Percentiles rank a stretch among this genome's conserved stretches.
phyloP scores from a whole-genome alignment of 2,329 filamentous ascomycete species.

The Neonectria coccinea region DNA sequence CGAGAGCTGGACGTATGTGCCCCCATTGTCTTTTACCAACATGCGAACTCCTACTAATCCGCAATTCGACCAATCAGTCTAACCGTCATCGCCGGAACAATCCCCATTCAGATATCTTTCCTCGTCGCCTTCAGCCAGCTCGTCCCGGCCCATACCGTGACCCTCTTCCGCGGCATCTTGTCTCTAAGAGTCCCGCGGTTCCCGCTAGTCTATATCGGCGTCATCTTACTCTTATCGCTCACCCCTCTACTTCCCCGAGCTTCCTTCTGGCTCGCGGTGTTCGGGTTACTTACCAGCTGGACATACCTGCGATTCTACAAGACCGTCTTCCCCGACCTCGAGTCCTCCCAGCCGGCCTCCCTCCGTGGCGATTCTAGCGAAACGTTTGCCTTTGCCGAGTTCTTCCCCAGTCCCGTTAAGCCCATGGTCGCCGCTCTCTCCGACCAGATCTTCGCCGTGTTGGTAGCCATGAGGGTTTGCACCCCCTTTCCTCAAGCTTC shows the following conservation, averaged over 20 bases:
- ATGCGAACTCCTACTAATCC: conserved; percentile 12
- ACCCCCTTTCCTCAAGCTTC: conserved; percentile 86
- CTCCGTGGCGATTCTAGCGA: conserved; percentile 94
- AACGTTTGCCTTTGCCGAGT: conserved; percentile 94
- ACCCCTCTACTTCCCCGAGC: conserved; percentile 74
- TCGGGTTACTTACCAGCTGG: conserved; percentile 90
- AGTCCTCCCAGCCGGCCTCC: conserved; percentile 68
- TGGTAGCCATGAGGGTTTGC: conserved; percentile 83
- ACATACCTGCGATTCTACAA: conserved; percentile 98
- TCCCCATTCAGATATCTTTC: conserved; percentile 91
- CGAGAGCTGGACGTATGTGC: conserved; percentile 75
- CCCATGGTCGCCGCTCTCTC: conserved; percentile 80
- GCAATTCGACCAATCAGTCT: conserved; percentile 60
- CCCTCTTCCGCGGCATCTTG: conserved; percentile 87
- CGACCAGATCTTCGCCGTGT: conserved; percentile 73
- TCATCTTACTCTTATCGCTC: conserved; percentile 73
- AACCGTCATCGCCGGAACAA: conserved; percentile 87
- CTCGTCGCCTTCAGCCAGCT: conserved; percentile 98
- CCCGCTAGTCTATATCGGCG: conserved; percentile 78
- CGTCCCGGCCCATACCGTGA: conserved; percentile 95
- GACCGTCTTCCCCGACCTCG: conserved; percentile 75
- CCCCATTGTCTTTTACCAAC: conserved; percentile 10
- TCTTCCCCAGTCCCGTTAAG: conserved; percentile 89
- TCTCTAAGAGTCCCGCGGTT: conserved; percentile 86
- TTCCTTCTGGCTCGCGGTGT: conserved; percentile 81